Base-by-base conservation (phyloP, 1,284 basidiomycete species). In the Microbotryum scabiosae region DNA sequence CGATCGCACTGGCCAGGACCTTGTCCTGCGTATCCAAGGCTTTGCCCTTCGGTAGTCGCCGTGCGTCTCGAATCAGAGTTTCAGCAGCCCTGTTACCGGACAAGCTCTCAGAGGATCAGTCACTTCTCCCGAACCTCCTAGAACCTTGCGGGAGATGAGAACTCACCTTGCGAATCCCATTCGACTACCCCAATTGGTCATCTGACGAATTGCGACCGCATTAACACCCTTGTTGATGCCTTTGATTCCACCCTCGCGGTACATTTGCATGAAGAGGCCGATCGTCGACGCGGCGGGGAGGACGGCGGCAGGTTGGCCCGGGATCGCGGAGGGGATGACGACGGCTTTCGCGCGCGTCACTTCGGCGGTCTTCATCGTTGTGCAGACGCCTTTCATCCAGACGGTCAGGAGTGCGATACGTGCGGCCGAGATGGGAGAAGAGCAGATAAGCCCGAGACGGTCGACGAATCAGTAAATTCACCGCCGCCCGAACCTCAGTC, bases 191-290 rank as follows among this genome's bases (percentile, higher is more conserved):
- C 94, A 98, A 79, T 98, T 99, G 50, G 94, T 98, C 75, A 90
- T 93, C 54, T 67, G 63, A 8, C 67, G 32, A 3, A 64, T 25
- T 46, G 93, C 96, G 53, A 99, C 96, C 25, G 96, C 96, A 71
- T 99, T 97, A 62, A 98, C 96, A 76, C 96, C 96, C 80, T 97
- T 98, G 83, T 99, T 98, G 73, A 98, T 93, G 62, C 94, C 94
- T 54, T 84, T 83, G 73, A 98, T 81, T 73, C 94, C 94, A 72
- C 97, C 96, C 53, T 85, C 81, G 55, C 85, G 83, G 78, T 93
- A 97, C 69, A 97, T 97, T 72, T 97, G 90, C 69, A 81, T 82
- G 74, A 97, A 97, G 47, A 97, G 85, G 52, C 85, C 49, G 85
- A 67, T 63, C 32, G 93, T 97, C 52, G 89, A 92, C 51, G 30